Base-by-base conservation (phyloP, 2,329 filamentous ascomycete genomes). In the Elsinoe ampelina region DNA sequence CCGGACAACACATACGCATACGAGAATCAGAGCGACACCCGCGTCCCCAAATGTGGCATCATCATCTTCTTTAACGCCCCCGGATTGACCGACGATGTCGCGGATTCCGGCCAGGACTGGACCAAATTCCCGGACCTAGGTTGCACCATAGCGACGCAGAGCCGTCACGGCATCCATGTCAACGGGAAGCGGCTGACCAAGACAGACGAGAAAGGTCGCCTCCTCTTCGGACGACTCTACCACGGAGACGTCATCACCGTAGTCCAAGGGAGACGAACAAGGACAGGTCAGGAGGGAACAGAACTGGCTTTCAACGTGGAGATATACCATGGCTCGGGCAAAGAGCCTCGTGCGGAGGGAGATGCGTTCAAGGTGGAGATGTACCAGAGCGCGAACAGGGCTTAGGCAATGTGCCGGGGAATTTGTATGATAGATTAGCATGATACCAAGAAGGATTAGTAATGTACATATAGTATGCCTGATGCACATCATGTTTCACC, bases 41-140 rank as follows among this genome's bases (percentile, higher is more conserved):
- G 84, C 13, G 82, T 97, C 35, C 89, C 91, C 1, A 92, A 92
- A 66, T 84, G 85, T 61, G 89, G 88, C 0, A 82, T 95, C 63
- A 85, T 87, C 64, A 75, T 96, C 36, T 76, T 89, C 34, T 81
- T 93, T 30, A 89, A 86, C 78, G 83, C 81, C 57, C 79, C 83
- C 0, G 81, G 80, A 10, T 84, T 85, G 58, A 85, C 88, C 58
- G 20, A 45, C 12, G 76, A 76, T 54, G 74, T 75, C 35, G 79
- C 70, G 8, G 67, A 70, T 43, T 62, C 68, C 52, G 71, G 79
- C 54, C 81, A 80, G 65, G 76, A 79, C 57, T 83, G 77, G 74
- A 76, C 73, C 8, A 71, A 70, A 13, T 64, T 81, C 1, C 70
- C 71, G 1, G 78, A 81, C 11, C 74, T 84, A 1, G 84, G 84